Conservation (phyloP, 1,284 basidiomycete species). For the Volvariella volvacea region DNA sequence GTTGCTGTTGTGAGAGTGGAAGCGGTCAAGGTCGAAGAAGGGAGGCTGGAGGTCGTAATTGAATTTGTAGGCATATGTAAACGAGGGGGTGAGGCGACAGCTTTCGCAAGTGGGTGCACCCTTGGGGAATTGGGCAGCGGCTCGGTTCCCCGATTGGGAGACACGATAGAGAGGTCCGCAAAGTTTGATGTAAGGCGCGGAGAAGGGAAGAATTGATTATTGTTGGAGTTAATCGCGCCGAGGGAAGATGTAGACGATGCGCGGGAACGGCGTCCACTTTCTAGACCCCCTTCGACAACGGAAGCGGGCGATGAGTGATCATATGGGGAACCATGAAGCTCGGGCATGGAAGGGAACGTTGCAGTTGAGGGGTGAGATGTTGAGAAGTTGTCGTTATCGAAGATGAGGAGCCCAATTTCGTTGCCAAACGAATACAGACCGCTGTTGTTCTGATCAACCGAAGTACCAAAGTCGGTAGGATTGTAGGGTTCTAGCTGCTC, state of each 20-base stretch:
- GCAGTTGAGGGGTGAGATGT: conserved; percentile 19
- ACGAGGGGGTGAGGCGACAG: conserved; percentile 51
- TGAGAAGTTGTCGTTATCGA: conserved; percentile 45
- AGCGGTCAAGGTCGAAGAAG: too few species aligned
- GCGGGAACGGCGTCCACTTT: conserved; percentile 43
- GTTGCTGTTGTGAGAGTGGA: not conserved
- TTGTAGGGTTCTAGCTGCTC: conserved; percentile 18
- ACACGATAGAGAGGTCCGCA: conserved; percentile 56
- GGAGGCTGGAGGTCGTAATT: conserved; percentile 7
- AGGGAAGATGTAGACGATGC: conserved; percentile 61
- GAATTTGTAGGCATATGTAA: conserved; percentile 53
- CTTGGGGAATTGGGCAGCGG: conserved; percentile 47
- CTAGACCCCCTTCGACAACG: conserved; percentile 39
- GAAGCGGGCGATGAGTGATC: conserved; percentile 65
- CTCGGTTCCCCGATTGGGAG: conserved; percentile 49
- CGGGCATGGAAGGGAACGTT: conserved; percentile 10
- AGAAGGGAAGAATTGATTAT: conserved; percentile 31
- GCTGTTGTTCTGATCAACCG: conserved; percentile 53
- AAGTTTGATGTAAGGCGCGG: conserved; percentile 50
- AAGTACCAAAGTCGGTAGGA: conserved; percentile 33
- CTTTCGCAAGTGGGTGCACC: conserved; percentile 22
- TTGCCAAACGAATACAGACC: conserved; percentile 56
- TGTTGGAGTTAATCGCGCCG: conserved; percentile 18
- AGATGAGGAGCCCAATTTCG: conserved; percentile 43
- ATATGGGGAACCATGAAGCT: conserved; percentile 17